Conservation (phyloP, 441 rosid species). For the Gossypium davidsonii region DNA sequence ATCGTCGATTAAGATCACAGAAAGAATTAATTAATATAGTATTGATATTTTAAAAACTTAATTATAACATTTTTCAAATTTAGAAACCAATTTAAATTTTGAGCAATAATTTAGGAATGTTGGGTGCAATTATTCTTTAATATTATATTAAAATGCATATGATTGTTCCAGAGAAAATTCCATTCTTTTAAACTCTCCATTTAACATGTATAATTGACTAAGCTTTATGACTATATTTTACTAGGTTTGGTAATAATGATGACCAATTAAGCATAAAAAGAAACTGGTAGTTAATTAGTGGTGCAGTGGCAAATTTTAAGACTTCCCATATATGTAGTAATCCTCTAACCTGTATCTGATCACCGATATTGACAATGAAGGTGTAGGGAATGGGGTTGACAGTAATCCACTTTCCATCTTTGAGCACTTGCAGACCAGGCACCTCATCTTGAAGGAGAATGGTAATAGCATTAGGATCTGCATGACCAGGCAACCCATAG, state of each 20-base stretch:
- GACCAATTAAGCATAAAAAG: background rate
- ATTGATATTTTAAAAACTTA: no score
- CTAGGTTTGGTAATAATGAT: background rate
- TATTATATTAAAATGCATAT: background rate
- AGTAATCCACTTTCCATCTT: constrained; percentile 37
- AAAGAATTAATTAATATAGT: no score
- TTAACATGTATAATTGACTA: background rate
- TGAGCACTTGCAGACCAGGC: constrained; percentile 40
- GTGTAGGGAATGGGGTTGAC: constrained; percentile 40
- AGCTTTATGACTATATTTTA: background rate
- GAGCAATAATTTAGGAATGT: no score
- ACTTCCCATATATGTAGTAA: background rate
- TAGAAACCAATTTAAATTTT: no score
- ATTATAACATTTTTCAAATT: no score
- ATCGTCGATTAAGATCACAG: no score
- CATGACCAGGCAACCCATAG: constrained; percentile 40
- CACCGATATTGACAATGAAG: constrained; percentile 50
- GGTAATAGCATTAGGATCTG: constrained; percentile 40
- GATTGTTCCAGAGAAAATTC: background rate
- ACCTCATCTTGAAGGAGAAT: constrained; percentile 48
- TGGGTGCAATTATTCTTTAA: background rate
- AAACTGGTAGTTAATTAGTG: background rate
- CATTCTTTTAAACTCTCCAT: background rate
- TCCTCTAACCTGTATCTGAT: constrained; percentile 38
- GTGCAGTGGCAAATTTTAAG: background rate